phyloP scores from a whole-genome alignment of 768 basidiomycete genomes.

The Lactarius tabidus region DNA sequence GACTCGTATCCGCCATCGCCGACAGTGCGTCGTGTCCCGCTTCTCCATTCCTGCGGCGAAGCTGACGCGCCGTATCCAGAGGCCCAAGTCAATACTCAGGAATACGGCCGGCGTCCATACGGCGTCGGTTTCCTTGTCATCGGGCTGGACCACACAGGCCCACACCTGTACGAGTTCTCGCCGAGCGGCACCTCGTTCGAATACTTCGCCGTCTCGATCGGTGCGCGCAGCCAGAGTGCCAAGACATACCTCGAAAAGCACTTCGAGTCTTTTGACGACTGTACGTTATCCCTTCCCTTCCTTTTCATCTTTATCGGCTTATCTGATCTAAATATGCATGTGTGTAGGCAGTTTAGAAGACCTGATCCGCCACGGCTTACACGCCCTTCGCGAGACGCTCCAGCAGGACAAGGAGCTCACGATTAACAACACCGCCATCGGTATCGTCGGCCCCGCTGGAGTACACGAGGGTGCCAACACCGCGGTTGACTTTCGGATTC shows the following conservation, averaged over 20 bases:
- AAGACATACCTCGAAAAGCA: conserved; percentile 98
- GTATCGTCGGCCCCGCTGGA: conserved; percentile 78
- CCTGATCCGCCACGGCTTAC: conserved; percentile 87
- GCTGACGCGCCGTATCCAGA: too few relatives aligned
- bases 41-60: too few relatives aligned
- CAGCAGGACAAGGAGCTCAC: conserved; percentile 98
- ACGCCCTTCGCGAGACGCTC: conserved; percentile 92
- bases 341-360: conserved; percentile 74
- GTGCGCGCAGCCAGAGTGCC: conserved; percentile 95
- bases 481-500: conserved; percentile 69
- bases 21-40: too few relatives aligned
- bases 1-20: too few relatives aligned
- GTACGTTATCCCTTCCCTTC: conserved; percentile 45
- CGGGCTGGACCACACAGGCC: conserved; percentile 91
- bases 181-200: conserved; percentile 98
- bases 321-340: background rate
- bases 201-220: conserved; percentile 98
- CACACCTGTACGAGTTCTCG: conserved; percentile 97
- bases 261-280: conserved; percentile 79
- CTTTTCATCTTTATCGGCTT: background rate
- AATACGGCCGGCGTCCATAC: conserved; percentile 83
- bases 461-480: conserved; percentile 47
- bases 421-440: conserved; percentile 90
- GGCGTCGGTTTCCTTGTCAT: conserved; percentile 99
- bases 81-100: conserved; percentile 87